phyloP scores from a whole-genome alignment of 2,329 filamentous ascomycete species.

The Sporothrix schenckii region DNA sequence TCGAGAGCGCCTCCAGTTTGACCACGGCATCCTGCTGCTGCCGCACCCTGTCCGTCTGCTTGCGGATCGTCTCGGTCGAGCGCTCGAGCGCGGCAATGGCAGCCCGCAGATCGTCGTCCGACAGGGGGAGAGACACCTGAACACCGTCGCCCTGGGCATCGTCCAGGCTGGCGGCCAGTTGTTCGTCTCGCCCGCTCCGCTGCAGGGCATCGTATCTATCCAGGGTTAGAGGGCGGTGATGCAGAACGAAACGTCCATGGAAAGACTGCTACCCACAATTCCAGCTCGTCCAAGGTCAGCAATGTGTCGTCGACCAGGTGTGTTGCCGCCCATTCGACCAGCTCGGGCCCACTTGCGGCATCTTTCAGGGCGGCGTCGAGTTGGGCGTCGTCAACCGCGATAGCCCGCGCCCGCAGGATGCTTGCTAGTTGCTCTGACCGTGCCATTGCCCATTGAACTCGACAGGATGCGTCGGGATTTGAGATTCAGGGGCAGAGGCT shows the following conservation, averaged over 20 bases:
- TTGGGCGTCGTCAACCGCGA: conserved; percentile 27
- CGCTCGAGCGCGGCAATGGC: conserved; percentile 66
- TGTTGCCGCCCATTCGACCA: conserved; percentile 54
- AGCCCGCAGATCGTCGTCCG: conserved; percentile 61
- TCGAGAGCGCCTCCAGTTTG: conserved; percentile 51
- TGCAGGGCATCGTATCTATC: conserved; percentile 51
- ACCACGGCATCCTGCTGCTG: conserved; percentile 65
- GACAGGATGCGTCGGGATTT: conserved; percentile 9
- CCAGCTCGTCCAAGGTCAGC: conserved; percentile 57
- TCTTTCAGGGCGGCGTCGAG: conserved; percentile 47
- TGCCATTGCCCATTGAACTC: neutral
- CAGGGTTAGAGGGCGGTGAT: neutral
- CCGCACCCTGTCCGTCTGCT: conserved; percentile 64
- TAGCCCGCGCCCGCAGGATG: conserved; percentile 30
- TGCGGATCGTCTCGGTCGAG: conserved; percentile 66
- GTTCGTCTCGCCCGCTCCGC: conserved; percentile 53
- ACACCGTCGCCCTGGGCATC: conserved; percentile 35
- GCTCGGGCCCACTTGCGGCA: conserved; percentile 42
- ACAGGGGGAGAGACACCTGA: conserved; percentile 48
- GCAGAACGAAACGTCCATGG: neutral
- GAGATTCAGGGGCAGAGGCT: neutral
- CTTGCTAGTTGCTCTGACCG: conserved; percentile 22
- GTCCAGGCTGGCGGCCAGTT: conserved; percentile 44
- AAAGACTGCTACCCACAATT: conserved; percentile 42
- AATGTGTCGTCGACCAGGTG: conserved; percentile 57